A percentile compares a stretch with the other conserved stretches of the same genome.
Conservation (phyloP, 257 asterid species). For the Solanum lycopersicoides region DNA sequence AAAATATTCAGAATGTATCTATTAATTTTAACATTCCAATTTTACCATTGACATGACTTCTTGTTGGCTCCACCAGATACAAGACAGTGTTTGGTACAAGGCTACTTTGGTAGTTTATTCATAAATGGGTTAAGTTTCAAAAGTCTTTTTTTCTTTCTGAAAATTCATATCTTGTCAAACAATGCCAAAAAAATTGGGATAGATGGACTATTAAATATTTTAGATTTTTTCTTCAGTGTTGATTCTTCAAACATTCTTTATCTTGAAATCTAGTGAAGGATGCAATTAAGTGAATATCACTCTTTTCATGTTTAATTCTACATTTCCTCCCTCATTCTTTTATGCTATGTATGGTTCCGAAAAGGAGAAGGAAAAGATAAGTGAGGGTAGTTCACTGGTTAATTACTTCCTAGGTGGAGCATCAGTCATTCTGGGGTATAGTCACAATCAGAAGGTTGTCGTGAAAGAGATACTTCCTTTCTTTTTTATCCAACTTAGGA, state of each 20-base stretch:
- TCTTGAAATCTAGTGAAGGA: not conserved
- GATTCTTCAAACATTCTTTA: not conserved
- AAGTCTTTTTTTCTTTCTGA: not conserved
- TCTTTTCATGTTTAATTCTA: not conserved
- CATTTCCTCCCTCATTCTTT: not conserved
- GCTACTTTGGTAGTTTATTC: not conserved
- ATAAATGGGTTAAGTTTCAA: not conserved
- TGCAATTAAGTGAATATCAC: not conserved
- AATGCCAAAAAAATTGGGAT: not conserved
- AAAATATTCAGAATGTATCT: not conserved
- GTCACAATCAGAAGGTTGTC: not conserved
- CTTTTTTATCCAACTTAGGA: not conserved
- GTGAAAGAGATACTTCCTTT: not conserved
- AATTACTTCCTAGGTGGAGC: not conserved
- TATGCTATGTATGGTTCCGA: not conserved
- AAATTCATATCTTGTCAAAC: not conserved
- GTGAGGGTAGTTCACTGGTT: not conserved
- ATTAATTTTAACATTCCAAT: not conserved
- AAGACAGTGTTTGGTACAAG: not conserved
- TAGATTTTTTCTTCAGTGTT: not conserved
- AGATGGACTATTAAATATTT: not conserved
- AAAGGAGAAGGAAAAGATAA: not conserved
- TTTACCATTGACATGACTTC: not conserved
- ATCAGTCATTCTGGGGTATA: not conserved
- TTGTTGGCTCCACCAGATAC: not conserved